These are phyloP conservation scores for Rutstroemia sp. DNA, from an alignment of 2,329 filamentous ascomycete genomes.

Conservation along the genomic window DNA sequence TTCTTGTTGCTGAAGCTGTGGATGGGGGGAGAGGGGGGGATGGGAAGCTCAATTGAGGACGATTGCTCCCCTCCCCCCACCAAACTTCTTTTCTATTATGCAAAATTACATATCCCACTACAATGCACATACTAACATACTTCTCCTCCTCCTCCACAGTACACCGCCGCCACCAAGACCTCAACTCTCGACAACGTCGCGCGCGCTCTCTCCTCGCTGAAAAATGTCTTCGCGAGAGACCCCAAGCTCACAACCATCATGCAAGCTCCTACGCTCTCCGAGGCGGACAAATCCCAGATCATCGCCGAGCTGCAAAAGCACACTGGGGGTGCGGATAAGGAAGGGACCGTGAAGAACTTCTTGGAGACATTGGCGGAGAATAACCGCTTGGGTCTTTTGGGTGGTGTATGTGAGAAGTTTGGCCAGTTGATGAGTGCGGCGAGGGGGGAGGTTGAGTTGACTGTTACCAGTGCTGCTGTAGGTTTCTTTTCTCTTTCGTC, in stretches of 20 bases:
- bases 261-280: conserved; percentile 68
- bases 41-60: background rate
- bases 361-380: conserved; percentile 85
- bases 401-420: conserved; percentile 83
- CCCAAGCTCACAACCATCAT: conserved; percentile 72
- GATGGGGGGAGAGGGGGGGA: background rate
- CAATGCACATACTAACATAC: too few relatives aligned
- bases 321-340: conserved; percentile 60
- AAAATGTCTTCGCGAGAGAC: conserved; percentile 71
- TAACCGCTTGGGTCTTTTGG: conserved; percentile 82
- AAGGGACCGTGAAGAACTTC: conserved; percentile 88
- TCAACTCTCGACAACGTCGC: conserved; percentile 78
- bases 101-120: too few relatives aligned
- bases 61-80: background rate
- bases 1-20: background rate
- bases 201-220: conserved; percentile 67
- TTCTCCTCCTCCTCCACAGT: conserved; percentile 46
- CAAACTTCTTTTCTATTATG: background rate
- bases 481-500: conserved; percentile 30
- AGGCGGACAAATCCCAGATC: conserved; percentile 77
- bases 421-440: conserved; percentile 77
- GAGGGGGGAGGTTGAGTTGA: conserved; percentile 88
- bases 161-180: conserved; percentile 89
- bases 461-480: conserved; percentile 85
- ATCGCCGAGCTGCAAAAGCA: conserved; percentile 83